Base-by-base conservation (phyloP, 768 basidiomycete genomes). In the Suillus lakei region DNA sequence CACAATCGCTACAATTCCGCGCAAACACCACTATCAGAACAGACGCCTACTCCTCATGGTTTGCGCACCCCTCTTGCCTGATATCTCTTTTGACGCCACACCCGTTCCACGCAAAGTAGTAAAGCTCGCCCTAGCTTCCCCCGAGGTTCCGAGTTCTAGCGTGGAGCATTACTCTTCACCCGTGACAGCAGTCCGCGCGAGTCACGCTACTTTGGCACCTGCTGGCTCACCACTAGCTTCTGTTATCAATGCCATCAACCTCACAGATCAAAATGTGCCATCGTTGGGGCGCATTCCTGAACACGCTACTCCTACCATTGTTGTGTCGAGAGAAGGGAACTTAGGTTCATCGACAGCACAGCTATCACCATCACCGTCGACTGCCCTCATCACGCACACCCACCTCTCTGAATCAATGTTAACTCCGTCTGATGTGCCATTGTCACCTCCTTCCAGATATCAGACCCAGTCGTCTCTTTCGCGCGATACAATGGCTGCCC, bases 191-290 rank as follows among this genome's bases (percentile, higher is more conserved):
- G 18, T 67, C 21, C 64, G 58, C 12, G 55, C 32, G 10, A 50
- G 64, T 26, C 62, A 51, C 15, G 5, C 39, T 15, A 62, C 67
- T 2, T 62, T 60, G 21, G 70, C 68, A 39, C 73, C 76, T 1
- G 38, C 63, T 13, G 68, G 67, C 28, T 70, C 73, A 10, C 76
- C 77, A 5, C 67, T 78, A 15, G 69, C 74, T 23, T 70, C 72
- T 54, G 70, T 75, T n/a, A 71, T 74, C 63, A 78, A 74, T 67
- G 71, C 73, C 0, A 74, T 73, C 48, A 76, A 76, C 60, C 58
- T 72, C 46, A 59, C 71, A 21, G 62, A 54, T 46, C 30, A 46
- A 34, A 16, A 32, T 18, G 26, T 28, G 26, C 9, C 36, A 39
- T 58, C 56, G 1, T 26, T 44, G 15, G 59, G 63, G 54, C 10